These are phyloP conservation scores for Thamnidium elegans DNA, from an alignment of 192 early-diverging fungal species.

Conservation along the genomic window DNA sequence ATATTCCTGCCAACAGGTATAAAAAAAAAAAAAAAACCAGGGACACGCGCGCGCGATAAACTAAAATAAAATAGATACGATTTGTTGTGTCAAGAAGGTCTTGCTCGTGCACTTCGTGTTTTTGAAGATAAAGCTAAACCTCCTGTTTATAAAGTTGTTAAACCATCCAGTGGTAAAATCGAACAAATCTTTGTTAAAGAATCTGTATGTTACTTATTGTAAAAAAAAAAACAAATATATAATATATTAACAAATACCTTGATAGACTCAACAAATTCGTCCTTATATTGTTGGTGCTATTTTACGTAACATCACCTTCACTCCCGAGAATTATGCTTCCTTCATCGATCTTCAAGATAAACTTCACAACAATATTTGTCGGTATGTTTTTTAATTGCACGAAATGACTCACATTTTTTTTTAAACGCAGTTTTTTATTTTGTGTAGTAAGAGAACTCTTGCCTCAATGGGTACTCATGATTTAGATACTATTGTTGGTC, in stretches of 20 bases:
- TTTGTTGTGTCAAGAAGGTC: constrained; percentile 94
- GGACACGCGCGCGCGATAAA: neutral
- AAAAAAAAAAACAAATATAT: neutral
- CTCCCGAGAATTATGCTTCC: constrained; percentile 79
- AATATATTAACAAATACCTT: neutral
- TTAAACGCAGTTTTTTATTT: constrained; percentile 8
- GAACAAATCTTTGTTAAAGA: constrained; percentile 66
- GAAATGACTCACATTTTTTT: neutral
- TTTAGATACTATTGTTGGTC: constrained; percentile 88
- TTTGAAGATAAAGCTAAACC: constrained; percentile 73
- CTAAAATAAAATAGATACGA: constrained; percentile 70
- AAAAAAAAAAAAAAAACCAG: neutral
- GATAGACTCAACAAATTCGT: constrained; percentile 77
- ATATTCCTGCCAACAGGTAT: constrained; percentile 95
- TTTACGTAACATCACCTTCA: constrained; percentile 84
- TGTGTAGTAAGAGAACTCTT: constrained; percentile 77
- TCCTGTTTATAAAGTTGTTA: constrained; percentile 63
- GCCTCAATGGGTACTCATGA: constrained; percentile 99
- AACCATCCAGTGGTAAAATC: constrained; percentile 53
- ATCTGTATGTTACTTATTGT: constrained; percentile 50
- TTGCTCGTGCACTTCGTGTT: constrained; percentile 82
- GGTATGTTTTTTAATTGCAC: constrained; percentile 45
- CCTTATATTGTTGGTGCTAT: constrained; percentile 88
- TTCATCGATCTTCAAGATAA: constrained; percentile 99
- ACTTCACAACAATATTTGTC: constrained; percentile 96